phyloP scores from a whole-genome alignment of 2,329 filamentous ascomycete genomes.

The Claviceps humidiphila region DNA sequence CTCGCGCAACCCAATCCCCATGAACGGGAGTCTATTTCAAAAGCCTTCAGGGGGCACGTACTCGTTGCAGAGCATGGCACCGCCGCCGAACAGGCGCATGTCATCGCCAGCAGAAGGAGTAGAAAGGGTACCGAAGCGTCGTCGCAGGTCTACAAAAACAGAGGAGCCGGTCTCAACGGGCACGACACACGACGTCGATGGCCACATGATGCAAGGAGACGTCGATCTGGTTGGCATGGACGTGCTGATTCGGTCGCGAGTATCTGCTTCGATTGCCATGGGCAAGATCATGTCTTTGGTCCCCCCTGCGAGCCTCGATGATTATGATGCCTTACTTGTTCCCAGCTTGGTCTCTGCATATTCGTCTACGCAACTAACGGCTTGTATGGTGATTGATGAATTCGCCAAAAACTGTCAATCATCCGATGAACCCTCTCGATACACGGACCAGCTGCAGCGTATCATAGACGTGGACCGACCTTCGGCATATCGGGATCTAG shows the following conservation, averaged over 20 bases:
- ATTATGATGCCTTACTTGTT: slow-evolving; percentile 52
- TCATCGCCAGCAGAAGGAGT: slow-evolving; percentile 36
- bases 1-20: slow-evolving; percentile 76
- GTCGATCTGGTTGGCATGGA: slow-evolving; percentile 89
- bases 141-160: slow-evolving; percentile 72
- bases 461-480: slow-evolving; percentile 76
- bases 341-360: slow-evolving; percentile 57
- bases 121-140: slow-evolving; percentile 58
- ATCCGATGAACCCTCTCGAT: slow-evolving; percentile 33
- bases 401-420: slow-evolving; percentile 51
- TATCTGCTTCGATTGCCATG: slow-evolving; percentile 76
- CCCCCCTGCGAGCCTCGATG: slow-evolving; percentile 47
- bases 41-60: slow-evolving; percentile 86
- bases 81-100: slow-evolving; percentile 30
- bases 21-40: slow-evolving; percentile 81
- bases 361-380: slow-evolving; percentile 75
- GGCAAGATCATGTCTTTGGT: slow-evolving; percentile 71
- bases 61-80: slow-evolving; percentile 34
- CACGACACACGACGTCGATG: slow-evolving; percentile 91
- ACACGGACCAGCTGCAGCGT: slow-evolving; percentile 51
- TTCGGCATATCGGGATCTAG: slow-evolving; percentile 73
- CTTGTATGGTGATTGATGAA: slow-evolving; percentile 77
- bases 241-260: slow-evolving; percentile 73
- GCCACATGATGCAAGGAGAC: slow-evolving; percentile 94
- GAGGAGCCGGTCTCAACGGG: slow-evolving; percentile 51